These are phyloP conservation scores for Eucalyptus tenuipes DNA, from an alignment of 345 rosid species.

Conservation along the genomic window DNA sequence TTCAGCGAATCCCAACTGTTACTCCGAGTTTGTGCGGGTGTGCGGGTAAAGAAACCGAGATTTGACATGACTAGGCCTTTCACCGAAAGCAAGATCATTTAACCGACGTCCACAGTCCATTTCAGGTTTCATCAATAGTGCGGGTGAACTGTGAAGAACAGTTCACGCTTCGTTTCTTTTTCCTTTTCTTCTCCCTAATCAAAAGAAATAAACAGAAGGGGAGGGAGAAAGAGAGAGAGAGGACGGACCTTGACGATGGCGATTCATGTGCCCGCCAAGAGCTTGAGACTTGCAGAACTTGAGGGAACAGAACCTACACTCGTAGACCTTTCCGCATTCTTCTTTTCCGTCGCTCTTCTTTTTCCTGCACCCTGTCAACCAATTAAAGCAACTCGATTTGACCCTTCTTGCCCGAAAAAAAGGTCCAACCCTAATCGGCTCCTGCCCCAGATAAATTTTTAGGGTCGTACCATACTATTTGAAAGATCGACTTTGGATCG, in stretches of 20 bases:
- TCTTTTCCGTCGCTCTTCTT: slow-evolving; percentile 67
- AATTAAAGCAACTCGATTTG: slow-evolving; percentile 26
- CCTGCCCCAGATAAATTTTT: not conserved
- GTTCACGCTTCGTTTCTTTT: not conserved
- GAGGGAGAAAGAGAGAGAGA: not conserved
- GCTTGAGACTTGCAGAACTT: slow-evolving; percentile 99
- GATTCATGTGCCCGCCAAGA: slow-evolving; percentile 99
- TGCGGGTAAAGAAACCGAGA: not conserved
- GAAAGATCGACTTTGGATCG: not conserved
- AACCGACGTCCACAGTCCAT: not conserved
- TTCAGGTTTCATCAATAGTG: not conserved
- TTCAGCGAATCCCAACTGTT: slow-evolving; percentile 1
- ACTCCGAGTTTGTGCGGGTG: not conserved
- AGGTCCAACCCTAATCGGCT: slow-evolving; percentile 14
- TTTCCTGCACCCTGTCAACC: slow-evolving; percentile 20
- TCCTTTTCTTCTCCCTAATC: not conserved
- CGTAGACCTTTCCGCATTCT: slow-evolving; percentile 79
- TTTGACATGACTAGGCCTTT: not conserved
- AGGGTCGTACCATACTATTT: not conserved
- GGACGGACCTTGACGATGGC: slow-evolving; percentile 91
- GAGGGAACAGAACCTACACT: slow-evolving; percentile 99
- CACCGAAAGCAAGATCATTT: not conserved
- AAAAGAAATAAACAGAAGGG: not conserved
- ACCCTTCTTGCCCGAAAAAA: slow-evolving; percentile 10
- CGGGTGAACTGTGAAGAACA: not conserved